phyloP scores from a whole-genome alignment of 257 asterid genomes.

The Nicotiana benthamiana region DNA sequence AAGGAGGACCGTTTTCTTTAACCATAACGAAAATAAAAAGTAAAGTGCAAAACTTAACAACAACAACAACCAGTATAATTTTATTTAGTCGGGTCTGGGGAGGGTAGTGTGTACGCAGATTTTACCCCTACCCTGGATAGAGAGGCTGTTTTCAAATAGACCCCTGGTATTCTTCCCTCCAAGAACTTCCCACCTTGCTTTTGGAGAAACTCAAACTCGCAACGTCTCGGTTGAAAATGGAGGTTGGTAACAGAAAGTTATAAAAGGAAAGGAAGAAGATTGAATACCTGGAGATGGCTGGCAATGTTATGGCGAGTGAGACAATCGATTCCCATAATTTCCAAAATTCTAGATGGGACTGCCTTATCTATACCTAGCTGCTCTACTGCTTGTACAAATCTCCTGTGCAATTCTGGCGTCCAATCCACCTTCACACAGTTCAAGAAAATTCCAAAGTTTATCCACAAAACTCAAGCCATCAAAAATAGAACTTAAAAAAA shows the following conservation, averaged over 20 bases:
- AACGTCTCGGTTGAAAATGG: too few species aligned
- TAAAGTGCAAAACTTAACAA: not conserved
- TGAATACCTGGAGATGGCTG: constrained; percentile 87
- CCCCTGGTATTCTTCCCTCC: too few species aligned
- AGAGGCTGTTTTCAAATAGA: too few species aligned
- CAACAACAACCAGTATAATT: too few species aligned
- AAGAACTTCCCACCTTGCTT: too few species aligned
- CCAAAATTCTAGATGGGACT: constrained; percentile 89
- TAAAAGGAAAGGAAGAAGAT: not conserved
- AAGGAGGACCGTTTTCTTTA: not conserved
- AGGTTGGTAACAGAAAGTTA: not conserved
- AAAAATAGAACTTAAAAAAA: not conserved
- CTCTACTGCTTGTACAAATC: constrained; percentile 93
- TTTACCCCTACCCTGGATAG: too few species aligned
- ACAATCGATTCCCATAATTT: constrained; percentile 90
- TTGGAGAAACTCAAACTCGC: too few species aligned
- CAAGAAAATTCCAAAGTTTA: constrained; percentile 12
- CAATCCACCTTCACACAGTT: constrained; percentile 70
- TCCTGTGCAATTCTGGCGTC: constrained; percentile 91
- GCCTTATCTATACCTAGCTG: constrained; percentile 93
- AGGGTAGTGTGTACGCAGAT: too few species aligned
- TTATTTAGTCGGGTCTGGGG: too few species aligned
- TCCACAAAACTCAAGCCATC: not conserved
- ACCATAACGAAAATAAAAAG: not conserved
- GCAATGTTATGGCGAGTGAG: constrained; percentile 97